Percentiles rank a stretch among this genome's conserved stretches.
Evolutionary conservation across 2,329 filamentous ascomycete genomes (phyloP).

Genomic region (Fusarium goolgardi): DNA sequence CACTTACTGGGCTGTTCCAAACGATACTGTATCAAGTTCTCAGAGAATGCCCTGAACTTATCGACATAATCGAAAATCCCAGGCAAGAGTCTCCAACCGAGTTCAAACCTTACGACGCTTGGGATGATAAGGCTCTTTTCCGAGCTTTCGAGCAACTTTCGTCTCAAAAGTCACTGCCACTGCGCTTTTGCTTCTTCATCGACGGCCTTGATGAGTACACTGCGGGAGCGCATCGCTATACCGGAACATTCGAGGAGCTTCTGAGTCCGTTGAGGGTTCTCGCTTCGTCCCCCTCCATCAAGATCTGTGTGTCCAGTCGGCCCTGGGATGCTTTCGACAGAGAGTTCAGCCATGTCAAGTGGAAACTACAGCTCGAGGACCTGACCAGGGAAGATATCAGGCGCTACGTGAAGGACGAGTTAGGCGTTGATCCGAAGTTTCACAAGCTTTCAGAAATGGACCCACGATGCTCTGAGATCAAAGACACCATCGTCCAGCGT

Average conservation of each 20-base stretch:
- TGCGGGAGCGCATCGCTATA: not conserved
- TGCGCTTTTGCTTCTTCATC: not conserved
- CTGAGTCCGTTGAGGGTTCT: not conserved
- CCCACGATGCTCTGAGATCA: not conserved
- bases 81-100: fast-evolving
- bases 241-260: not conserved
- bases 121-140: not conserved
- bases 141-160: not conserved
- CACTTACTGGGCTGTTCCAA: constrained; percentile 2
- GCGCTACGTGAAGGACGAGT: not conserved
- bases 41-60: not conserved
- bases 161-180: not conserved
- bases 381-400: not conserved
- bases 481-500: not conserved
- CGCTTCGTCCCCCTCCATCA: not conserved
- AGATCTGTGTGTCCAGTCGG: not conserved
- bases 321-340: not conserved
- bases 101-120: not conserved
- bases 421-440: not conserved
- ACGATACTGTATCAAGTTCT: not conserved
- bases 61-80: not conserved
- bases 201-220: not conserved
- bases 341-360: not conserved
- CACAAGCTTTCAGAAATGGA: not conserved
- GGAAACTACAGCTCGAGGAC: not conserved